These are phyloP conservation scores for Microsporum audouinii DNA, from an alignment of 2,329 filamentous ascomycete species.

Conservation along the genomic window DNA sequence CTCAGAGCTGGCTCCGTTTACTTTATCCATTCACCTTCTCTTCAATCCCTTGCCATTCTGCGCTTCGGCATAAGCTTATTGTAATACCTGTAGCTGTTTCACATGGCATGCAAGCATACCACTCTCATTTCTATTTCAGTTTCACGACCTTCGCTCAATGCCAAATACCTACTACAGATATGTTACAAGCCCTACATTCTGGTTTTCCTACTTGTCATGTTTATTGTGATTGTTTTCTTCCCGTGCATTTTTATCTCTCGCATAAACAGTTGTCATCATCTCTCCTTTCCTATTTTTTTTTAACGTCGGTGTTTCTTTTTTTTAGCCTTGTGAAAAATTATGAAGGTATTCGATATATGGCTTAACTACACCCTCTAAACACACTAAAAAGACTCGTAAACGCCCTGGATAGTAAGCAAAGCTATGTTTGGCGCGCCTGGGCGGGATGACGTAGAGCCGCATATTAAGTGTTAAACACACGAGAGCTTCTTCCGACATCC, in stretches of 20 bases:
- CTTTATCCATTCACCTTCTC: not conserved
- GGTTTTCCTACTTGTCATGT: not conserved
- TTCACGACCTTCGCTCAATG: not conserved
- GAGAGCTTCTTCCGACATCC: not conserved
- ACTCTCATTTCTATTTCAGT: not conserved
- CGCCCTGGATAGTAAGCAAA: not conserved
- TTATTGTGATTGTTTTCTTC: not conserved
- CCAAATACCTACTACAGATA: not conserved
- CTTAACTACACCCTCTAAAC: not conserved
- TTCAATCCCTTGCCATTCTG: not conserved
- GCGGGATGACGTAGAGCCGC: constrained; percentile 1
- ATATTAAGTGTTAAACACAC: not conserved
- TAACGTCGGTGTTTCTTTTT: not conserved
- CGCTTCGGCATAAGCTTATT: constrained; percentile 2
- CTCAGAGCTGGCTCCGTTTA: constrained; percentile 1
- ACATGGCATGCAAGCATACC: not conserved
- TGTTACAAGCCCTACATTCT: not conserved
- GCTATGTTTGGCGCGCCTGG: not conserved
- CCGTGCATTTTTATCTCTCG: not conserved
- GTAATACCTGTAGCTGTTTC: not conserved
- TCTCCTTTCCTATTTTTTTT: not conserved
- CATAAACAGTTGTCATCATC: not conserved
- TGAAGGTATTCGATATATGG: not conserved
- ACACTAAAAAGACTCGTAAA: not conserved
- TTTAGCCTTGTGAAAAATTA: not conserved